These are phyloP conservation scores for Chamaenerion angustifolium DNA, from an alignment of 345 rosid species.

Conservation along the genomic window DNA sequence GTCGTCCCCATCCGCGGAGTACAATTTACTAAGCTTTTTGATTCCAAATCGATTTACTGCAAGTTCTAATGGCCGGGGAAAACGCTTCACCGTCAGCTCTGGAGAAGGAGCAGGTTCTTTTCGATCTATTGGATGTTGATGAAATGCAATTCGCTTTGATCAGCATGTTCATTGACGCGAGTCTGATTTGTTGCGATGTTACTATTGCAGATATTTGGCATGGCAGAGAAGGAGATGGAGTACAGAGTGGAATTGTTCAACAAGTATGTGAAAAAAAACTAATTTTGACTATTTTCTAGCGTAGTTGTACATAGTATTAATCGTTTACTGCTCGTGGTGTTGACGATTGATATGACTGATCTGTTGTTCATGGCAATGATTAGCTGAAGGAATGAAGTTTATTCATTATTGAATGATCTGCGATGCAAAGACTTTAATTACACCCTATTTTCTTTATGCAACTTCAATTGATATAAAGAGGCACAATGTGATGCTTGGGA, in stretches of 20 bases:
- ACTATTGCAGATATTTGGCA: conserved; percentile 53
- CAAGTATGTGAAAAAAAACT: conserved; percentile 37
- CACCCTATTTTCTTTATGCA: no score
- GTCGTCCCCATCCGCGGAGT: no score
- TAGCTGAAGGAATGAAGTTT: no score
- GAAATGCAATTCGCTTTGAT: not conserved
- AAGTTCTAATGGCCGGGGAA: conserved; percentile 7
- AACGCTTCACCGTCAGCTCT: conserved; percentile 4
- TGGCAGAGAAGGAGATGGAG: conserved; percentile 95
- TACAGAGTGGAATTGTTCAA: conserved; percentile 89
- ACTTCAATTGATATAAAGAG: no score
- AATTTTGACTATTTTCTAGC: not conserved
- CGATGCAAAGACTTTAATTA: no score
- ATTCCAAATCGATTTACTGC: not conserved
- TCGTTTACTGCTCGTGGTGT: no score
- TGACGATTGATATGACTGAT: no score
- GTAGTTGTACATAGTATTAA: no score
- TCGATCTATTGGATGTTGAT: not conserved
- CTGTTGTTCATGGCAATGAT: no score
- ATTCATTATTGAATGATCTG: no score
- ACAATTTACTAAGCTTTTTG: not conserved
- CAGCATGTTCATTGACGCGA: conserved; percentile 1
- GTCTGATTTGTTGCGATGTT: conserved; percentile 7
- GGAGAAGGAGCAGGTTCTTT: conserved; percentile 13
- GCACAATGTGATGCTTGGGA: no score